Conservation (phyloP, 257 asterid species). For the Solanum lycopersicoides region DNA sequence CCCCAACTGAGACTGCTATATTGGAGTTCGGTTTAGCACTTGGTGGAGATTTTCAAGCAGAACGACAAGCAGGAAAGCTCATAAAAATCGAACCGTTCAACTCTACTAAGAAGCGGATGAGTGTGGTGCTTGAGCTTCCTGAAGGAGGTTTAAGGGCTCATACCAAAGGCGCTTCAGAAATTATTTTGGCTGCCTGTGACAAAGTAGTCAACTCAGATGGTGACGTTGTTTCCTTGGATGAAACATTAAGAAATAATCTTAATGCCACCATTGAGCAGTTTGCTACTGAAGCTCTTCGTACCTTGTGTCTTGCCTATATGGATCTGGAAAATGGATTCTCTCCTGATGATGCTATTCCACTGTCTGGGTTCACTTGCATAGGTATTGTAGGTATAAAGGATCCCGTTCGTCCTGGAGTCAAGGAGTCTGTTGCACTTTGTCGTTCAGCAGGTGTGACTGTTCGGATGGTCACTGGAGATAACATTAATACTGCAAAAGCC, state of each 20-base stretch:
- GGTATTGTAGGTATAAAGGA: conserved; percentile 11
- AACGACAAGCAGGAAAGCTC: background rate
- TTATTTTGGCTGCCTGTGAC: conserved; percentile 10
- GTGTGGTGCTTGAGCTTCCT: background rate
- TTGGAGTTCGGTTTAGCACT: conserved; percentile 1
- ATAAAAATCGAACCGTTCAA: conserved; percentile 10
- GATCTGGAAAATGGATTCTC: conserved; percentile 8
- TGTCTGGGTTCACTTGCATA: background rate
- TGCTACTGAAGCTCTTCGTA: conserved; percentile 12
- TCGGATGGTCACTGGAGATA: conserved; percentile 14
- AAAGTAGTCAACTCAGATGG: background rate
- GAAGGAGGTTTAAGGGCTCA: conserved; percentile 10
- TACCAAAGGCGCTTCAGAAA: conserved; percentile 7
- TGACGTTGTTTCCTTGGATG: conserved; percentile 3
- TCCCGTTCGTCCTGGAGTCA: conserved; percentile 16
- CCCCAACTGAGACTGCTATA: conserved; percentile 10
- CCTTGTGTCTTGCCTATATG: conserved; percentile 10
- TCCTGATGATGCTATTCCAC: background rate
- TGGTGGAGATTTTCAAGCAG: conserved; percentile 9
- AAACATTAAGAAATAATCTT: background rate
- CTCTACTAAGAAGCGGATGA: conserved; percentile 6
- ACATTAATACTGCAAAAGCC: conserved; percentile 13
- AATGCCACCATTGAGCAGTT: conserved; percentile 5
- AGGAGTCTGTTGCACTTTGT: conserved; percentile 11
- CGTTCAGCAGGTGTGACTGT: conserved; percentile 6